Evolutionary conservation across 1,139 yeast genomes (phyloP).

Genomic region (Pneumocystis canis): DNA sequence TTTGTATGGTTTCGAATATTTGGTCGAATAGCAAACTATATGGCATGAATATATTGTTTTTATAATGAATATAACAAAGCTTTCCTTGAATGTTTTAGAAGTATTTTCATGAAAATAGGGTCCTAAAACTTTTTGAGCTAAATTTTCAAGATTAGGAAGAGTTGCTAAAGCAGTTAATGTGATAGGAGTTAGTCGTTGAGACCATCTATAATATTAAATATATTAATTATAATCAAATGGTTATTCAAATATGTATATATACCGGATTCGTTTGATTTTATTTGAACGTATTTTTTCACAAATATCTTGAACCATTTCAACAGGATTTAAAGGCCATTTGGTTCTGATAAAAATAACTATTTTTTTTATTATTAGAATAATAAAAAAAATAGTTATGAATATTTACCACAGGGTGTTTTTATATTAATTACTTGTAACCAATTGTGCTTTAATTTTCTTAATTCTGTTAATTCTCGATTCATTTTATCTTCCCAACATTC

Average conservation of each 20-base stretch:
- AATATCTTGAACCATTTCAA: not conserved
- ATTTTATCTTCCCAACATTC: not conserved
- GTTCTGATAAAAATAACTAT: not conserved
- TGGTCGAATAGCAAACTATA: conserved; percentile 65
- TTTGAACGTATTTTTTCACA: not conserved
- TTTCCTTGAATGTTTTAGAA: conserved; percentile 3
- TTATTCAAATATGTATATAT: not conserved
- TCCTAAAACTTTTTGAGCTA: conserved; percentile 42
- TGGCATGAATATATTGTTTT: conserved; percentile 18
- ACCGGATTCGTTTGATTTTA: not conserved
- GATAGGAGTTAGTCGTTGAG: conserved; percentile 72
- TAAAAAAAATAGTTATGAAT: not conserved
- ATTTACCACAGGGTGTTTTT: not conserved
- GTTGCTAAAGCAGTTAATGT: conserved; percentile 61
- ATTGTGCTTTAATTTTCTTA: not conserved
- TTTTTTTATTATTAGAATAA: not conserved
- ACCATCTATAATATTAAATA: conserved; percentile 13
- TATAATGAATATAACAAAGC: not conserved
- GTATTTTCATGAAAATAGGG: conserved; percentile 56
- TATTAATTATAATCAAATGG: not conserved
- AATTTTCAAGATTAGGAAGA: conserved; percentile 45
- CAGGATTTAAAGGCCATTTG: not conserved
- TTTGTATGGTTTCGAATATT: conserved; percentile 65
- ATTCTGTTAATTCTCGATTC: not conserved
- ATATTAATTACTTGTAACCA: not conserved